Percentiles rank a stretch among this genome's conserved stretches.
phyloP scores from a whole-genome alignment of 306 rosid species.

The Cicer bijugum region DNA sequence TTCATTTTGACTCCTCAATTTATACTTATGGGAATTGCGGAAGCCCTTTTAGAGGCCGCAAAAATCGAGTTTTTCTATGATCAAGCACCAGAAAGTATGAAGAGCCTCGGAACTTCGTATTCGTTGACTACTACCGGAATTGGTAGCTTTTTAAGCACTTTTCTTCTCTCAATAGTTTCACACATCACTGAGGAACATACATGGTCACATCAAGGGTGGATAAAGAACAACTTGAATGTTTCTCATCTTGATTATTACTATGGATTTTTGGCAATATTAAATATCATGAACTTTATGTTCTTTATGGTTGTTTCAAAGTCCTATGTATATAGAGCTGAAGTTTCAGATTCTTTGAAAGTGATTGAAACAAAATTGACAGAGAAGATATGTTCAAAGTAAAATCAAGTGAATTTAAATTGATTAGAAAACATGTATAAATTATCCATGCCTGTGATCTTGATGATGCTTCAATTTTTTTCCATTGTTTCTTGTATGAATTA shows the following conservation, averaged over 20 bases:
- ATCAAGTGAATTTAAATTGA: no score
- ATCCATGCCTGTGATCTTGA: no score
- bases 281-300: conserved; percentile 60
- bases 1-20: conserved; percentile 73
- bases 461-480: no score
- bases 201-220: conserved; percentile 61
- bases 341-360: conserved; percentile 61
- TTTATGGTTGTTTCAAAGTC: conserved; percentile 50
- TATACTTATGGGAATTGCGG: conserved; percentile 61
- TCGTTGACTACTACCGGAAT: conserved; percentile 64
- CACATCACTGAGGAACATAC: conserved; percentile 46
- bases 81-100: conserved; percentile 82
- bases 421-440: no score
- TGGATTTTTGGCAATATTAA: conserved; percentile 51
- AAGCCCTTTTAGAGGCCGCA: conserved; percentile 63
- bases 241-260: conserved; percentile 71
- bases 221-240: conserved; percentile 65
- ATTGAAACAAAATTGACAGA: conserved; percentile 59
- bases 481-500: no score
- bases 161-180: conserved; percentile 60
- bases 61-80: conserved; percentile 77
- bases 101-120: conserved; percentile 74
- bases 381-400: background rate
- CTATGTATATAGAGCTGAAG: conserved; percentile 70
- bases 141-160: conserved; percentile 67